Base-by-base conservation (phyloP, 1,139 yeast genomes). In the Candida sanyaensis region DNA sequence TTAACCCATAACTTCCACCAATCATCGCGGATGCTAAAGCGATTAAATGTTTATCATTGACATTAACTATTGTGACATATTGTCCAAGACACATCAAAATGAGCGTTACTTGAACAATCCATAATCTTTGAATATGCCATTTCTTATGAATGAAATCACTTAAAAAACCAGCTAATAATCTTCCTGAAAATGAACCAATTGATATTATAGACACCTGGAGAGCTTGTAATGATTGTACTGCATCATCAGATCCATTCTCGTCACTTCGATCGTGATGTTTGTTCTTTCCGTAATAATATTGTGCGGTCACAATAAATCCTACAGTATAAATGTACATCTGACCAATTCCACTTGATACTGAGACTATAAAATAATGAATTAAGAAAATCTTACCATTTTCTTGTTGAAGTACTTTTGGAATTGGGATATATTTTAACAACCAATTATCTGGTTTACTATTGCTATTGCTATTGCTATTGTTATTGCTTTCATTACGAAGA, bases 301-400 rank as follows among this genome's bases (percentile, higher is more conserved):
- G 79, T 4, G 80, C 79, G 1, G 68, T 64, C 5, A 71, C 77
- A 26, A 75, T 64, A 50, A 73, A 75, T 1, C 80, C 80, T 7
- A 75, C 72, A 0, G 75, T 65, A 52, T 66, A 75, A 40, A 75
- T 75, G 50, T 75, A 75, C 64, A 69, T 73, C 54, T 74, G 80
- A 31, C 77, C 68, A 27, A 68, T 59, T 0, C 79, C 79, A 42
- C 72, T 63, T 21, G 65, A 53, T 21, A 75, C 55, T 2, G 76
- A 62, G 12, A 73, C 66, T 12, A 70, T 64, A n/a, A 66, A 45
- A 47, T 63, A 71, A 52, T 74, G 78, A 3, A 61, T 60, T 34
- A 73, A 56, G 47, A 69, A 75, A 2, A 58, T 50, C 42, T 55
- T 65, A 49, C 64, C 59, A 10, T 41, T 41, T 32, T 32, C 38